Base-by-base conservation (phyloP, 2,329 filamentous ascomycete species). In the Oidium heveae region DNA sequence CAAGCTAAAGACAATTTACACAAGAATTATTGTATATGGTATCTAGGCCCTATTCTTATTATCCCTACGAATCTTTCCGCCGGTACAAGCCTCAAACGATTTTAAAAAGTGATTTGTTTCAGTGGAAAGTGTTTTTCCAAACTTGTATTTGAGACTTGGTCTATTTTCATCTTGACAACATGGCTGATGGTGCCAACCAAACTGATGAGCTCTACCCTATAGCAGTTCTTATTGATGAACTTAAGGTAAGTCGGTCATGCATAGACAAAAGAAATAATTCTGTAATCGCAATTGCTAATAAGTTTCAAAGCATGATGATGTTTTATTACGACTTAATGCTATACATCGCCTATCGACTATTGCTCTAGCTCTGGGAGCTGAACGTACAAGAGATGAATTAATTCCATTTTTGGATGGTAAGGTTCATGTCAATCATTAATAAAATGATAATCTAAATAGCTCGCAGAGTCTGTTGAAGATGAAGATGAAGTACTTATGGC, bases 191-290 rank as follows among this genome's bases (percentile, higher is more conserved):
- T 72, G 77, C 82, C 69, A 85, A 82, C 71, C 80, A 89, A 74
- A 93, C 83, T 70, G 91, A 98, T 73, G 93, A 96, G 81, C 87
- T 98, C 66, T 98, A 96, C 71, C 91, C 91, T 69, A 98, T 98
- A 75, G 91, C 93, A 67, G 91, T 98, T 63, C 82, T 98, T 71
- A 98, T 98, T 71, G 91, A 98, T 71, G 91, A 98, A 79, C 77
- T 98, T 66, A 98, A 95, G 86, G 88, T 94, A 78, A 37, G 44
- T 55, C 2, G 34, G 54, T 53, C 32, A 39, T 24, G 15, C 33
- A 53, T 41, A 16, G 54, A 44, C 18, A 6, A 15, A 36, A 9
- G 34, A 55, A 22, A 37, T 22, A 37, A 39, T 33, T 43, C 8
- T 55, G 4, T 50, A 22, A 22, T 53, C 51, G 55, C 50, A 53